Conservation (phyloP, 2,329 filamentous ascomycete species). For the Pseudocercospora macadamiae region DNA sequence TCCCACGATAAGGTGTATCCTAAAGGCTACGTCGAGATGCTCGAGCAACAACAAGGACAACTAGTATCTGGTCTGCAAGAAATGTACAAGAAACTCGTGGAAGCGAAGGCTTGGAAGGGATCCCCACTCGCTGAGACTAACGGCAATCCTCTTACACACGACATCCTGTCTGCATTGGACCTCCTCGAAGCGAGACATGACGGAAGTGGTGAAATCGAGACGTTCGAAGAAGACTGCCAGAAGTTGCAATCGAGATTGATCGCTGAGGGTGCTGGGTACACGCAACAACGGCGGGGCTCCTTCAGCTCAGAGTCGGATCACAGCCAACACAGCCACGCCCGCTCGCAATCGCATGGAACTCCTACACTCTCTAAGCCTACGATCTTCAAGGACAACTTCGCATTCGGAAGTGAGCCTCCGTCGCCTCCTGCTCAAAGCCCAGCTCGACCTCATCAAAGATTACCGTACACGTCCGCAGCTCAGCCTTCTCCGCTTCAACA, state of each 20-base stretch:
- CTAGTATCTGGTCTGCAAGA: constrained; percentile 64
- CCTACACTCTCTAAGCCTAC: constrained; percentile 37
- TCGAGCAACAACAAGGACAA: constrained; percentile 67
- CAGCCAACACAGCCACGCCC: constrained; percentile 45
- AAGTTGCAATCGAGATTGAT: constrained; percentile 60
- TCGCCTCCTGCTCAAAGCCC: constrained; percentile 33
- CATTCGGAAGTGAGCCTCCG: constrained; percentile 33
- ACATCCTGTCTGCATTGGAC: constrained; percentile 63
- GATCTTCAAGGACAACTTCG: constrained; percentile 25
- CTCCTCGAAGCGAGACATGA: constrained; percentile 58
- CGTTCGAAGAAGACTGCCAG: constrained; percentile 62
- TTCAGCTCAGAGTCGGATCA: constrained; percentile 62
- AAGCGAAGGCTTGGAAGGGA: constrained; percentile 60
- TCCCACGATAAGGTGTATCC: constrained; percentile 69
- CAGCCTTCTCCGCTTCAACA: constrained; percentile 32
- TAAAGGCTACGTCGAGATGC: constrained; percentile 70
- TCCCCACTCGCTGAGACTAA: constrained; percentile 55
- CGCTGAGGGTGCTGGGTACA: constrained; percentile 54
- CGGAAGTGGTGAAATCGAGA: constrained; percentile 47
- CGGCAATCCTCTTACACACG: constrained; percentile 64
- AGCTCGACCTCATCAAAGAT: constrained; percentile 13
- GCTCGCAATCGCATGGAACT: constrained; percentile 39
- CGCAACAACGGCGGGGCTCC: constrained; percentile 54
- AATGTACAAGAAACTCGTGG: constrained; percentile 58
- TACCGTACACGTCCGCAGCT: constrained; percentile 13